Evolutionary conservation across 306 rosid genomes (phyloP).

Genomic region (Inga leiocalycina): DNA sequence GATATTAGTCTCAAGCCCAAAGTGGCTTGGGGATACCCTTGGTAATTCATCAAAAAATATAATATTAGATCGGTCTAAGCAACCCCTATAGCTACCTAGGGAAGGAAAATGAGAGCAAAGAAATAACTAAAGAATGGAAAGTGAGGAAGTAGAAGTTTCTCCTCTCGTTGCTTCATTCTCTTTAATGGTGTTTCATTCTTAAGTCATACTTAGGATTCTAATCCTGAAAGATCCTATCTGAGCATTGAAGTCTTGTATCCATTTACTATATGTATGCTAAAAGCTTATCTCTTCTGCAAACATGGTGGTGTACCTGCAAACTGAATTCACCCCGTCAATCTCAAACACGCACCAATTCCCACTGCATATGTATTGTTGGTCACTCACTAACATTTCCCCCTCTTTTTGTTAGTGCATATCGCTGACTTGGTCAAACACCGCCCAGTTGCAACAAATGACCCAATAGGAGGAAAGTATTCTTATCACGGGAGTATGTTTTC

Average conservation of each 20-base stretch:
- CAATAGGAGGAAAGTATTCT: not conserved
- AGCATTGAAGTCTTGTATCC: not conserved
- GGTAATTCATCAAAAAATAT: too few species aligned
- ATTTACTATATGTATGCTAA: not conserved
- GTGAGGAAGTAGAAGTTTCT: not conserved
- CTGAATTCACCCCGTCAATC: not conserved
- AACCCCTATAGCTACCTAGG: not conserved
- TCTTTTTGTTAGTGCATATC: not conserved
- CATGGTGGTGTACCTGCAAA: not conserved
- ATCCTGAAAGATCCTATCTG: not conserved
- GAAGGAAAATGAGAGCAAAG: not conserved
- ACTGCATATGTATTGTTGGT: not conserved
- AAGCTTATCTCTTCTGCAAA: not conserved
- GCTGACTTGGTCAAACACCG: not conserved
- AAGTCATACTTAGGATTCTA: not conserved
- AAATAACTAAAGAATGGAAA: not conserved
- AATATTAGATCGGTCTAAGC: not conserved
- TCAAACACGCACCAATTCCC: not conserved
- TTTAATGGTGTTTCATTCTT: not conserved
- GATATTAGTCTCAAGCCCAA: too few species aligned
- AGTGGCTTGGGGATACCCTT: too few species aligned
- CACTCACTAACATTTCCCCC: not conserved
- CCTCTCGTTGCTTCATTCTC: not conserved
- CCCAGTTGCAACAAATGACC: not conserved
- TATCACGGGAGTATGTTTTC: not conserved